phyloP scores from a whole-genome alignment of 2,329 filamentous ascomycete genomes.

The Fusarium sp. region DNA sequence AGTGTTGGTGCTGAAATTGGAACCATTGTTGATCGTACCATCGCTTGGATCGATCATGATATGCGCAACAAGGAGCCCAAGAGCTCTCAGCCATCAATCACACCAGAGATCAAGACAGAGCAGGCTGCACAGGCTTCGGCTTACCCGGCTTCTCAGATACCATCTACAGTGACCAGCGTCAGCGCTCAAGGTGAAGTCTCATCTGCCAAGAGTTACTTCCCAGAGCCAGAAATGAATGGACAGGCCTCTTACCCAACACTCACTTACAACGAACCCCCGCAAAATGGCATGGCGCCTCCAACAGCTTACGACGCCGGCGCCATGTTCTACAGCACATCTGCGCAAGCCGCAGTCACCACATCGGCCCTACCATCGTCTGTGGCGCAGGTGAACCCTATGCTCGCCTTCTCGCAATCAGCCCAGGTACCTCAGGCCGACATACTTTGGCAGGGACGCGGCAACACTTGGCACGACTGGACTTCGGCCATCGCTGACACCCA shows the following conservation, averaged over 20 bases:
- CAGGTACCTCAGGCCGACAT: constrained; percentile 49
- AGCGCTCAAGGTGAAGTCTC: constrained; percentile 34
- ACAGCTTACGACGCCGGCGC: constrained; percentile 44
- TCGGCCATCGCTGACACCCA: constrained; percentile 62
- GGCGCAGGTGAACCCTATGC: constrained; percentile 52
- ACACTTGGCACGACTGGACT: constrained; percentile 67
- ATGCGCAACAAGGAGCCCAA: constrained; percentile 53
- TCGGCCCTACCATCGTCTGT: constrained; percentile 38
- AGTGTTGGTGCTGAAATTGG: constrained; percentile 59
- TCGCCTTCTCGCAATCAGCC: constrained; percentile 55
- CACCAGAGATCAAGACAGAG: constrained; percentile 54
- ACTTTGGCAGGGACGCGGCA: constrained; percentile 53
- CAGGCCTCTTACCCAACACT: constrained; percentile 49
- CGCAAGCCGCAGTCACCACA: constrained; percentile 38
- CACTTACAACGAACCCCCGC: constrained; percentile 47
- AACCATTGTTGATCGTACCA: constrained; percentile 62
- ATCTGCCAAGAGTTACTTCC: constrained; percentile 48
- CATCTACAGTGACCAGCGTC: constrained; percentile 21
- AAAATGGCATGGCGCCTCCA: constrained; percentile 34
- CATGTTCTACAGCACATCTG: constrained; percentile 47
- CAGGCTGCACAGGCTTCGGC: constrained; percentile 40
- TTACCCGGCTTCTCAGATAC: constrained; percentile 30
- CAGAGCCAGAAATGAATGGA: constrained; percentile 41
- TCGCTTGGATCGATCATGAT: constrained; percentile 64
- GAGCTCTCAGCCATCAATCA: constrained; percentile 22